Evolutionary conservation across 495 filamentous ascomycete genomes (phyloP), one percentile per base, ranked within the genome.

Genomic region (Parathielavia appendiculata): DNA sequence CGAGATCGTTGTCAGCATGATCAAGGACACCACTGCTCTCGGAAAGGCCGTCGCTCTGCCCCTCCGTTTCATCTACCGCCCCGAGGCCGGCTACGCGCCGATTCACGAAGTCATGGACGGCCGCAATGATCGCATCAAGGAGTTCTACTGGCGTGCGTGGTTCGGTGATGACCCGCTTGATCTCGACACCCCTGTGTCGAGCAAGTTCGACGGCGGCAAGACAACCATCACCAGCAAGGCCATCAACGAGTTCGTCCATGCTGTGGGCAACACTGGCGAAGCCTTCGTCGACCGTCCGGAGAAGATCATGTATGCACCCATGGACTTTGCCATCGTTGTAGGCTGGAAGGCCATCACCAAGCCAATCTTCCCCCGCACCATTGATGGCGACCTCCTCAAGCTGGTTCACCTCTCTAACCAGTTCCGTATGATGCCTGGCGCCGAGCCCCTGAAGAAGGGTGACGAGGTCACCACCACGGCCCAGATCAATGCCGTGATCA

Each of bases 281-380:
- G 93, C 95, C n/a, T 98, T 97, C 59, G 92, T 98, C 45, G 92
- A 97, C 57, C 85, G 92, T 23, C 92, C 92, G 47, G 95, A 91
- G 56, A 97, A 97, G 76, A 87, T 89, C 66, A 89, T 95, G 63
- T 92, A 85, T 63, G 95, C 93, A 20, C 93, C 95, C 41, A 99
- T 98, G 93, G 93, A 98, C 71, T 98, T 97, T 63, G 93, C 93
- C 56, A 97, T 98, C 59, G 93, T 98, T 26, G 90, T 95, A 17
- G 93, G 93, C 59, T 98, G 93, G 93, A 96, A 98, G 73, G 93
- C 93, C 41, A 97, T 98, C 71, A 97, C 89, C 22, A 97, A 96
- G 78, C 92, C 93, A 0, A 97, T 97, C 70, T 97, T 98, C 81
- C 93, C 93, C 59, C 83, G 88, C 56, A 87, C 82, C 58, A 95